Conservation (phyloP, 352 stramenopile species). For the Nothophytophthora sp. region DNA sequence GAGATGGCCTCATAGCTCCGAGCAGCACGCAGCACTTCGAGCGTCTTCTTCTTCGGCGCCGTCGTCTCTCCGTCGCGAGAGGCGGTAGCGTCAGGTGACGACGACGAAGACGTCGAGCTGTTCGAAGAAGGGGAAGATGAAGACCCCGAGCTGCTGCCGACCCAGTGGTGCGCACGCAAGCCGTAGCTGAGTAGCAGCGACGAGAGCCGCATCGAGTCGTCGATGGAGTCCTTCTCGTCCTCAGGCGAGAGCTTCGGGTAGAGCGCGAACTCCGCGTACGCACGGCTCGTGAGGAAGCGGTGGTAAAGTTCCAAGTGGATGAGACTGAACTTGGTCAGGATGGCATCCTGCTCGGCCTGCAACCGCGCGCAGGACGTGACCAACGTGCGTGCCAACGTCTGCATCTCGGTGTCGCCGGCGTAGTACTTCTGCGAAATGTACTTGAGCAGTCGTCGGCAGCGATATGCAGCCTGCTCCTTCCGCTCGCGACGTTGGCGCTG, state of each 20-base stretch:
- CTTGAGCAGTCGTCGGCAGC: conserved; percentile 70
- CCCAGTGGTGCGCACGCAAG: conserved; percentile 80
- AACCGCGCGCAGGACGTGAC: conserved; percentile 62
- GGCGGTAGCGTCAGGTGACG: conserved; percentile 10
- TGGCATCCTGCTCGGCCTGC: conserved; percentile 81
- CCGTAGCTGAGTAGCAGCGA: conserved; percentile 77
- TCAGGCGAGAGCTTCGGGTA: conserved; percentile 61
- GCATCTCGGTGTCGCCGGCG: conserved; percentile 72
- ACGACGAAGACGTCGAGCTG: conserved; percentile 12
- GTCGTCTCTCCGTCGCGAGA: conserved; percentile 20
- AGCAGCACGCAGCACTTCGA: conserved; percentile 65
- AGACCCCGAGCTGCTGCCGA: conserved; percentile 15
- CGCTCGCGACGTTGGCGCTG: conserved; percentile 45
- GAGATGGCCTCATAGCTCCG: conserved; percentile 78
- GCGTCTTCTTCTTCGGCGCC: conserved; percentile 56
- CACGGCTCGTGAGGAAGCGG: conserved; percentile 81
- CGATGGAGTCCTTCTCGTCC: conserved; percentile 60
- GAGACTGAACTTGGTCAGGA: conserved; percentile 84
- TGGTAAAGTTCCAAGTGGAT: conserved; percentile 88
- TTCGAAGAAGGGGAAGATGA: conserved; percentile 23
- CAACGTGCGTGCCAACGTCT: conserved; percentile 66
- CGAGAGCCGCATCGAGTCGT: conserved; percentile 73
- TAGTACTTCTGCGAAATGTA: conserved; percentile 90
- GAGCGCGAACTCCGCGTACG: conserved; percentile 84
- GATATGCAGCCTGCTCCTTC: conserved; percentile 61